Evolutionary conservation across 306 rosid genomes (phyloP), one percentile per base, ranked within the genome.

Genomic region (Betula pendula): DNA sequence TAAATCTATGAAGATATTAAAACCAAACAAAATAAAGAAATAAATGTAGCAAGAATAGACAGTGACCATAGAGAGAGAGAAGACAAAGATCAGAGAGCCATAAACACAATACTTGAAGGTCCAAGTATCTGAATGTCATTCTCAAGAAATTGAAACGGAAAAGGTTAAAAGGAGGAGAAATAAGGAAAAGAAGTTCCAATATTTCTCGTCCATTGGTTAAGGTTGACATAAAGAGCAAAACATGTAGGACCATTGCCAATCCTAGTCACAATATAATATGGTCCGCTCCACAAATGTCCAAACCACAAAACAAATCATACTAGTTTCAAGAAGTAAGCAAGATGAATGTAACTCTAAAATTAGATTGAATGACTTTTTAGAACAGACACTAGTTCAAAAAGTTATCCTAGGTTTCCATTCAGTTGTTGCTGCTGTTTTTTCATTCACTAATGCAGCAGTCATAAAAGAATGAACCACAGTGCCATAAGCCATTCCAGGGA

Each of bases 211-310:
- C 62, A 20, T 7, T 20, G 27, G 4, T 9, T 10, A n/a, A 55
- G 27, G 62, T 9, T 55, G 27, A 20, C 10, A 20, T n/a, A 20
- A 11, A 22, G 5, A 55, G 62, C 62, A 55, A 20, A 55, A 55
- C 29, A 55, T 55, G 62, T 55, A 55, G 62, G 62, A 55, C 62
- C 25, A 55, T 55, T n/a, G 62, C 62, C 5, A 24, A 55, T 55
- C 27, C 62, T 22, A 55, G 62, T 55, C 25, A 55, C 2, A 55
- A 55, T 10, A 20, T 24, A 55, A 55, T 20, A 55, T 8, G 31
- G 29, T 55, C 62, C 9, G 7, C 17, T 55, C 62, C 20, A 55
- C 22, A 55, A 55, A 20, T 55, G 27, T 55, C 31, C 17, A 56
- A 24, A 56, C 13, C 13, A 9, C 22, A 13, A 24, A 56, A 56